Base-by-base conservation (phyloP, 2,329 filamentous ascomycete genomes). In the Leptographium galeiforme region DNA sequence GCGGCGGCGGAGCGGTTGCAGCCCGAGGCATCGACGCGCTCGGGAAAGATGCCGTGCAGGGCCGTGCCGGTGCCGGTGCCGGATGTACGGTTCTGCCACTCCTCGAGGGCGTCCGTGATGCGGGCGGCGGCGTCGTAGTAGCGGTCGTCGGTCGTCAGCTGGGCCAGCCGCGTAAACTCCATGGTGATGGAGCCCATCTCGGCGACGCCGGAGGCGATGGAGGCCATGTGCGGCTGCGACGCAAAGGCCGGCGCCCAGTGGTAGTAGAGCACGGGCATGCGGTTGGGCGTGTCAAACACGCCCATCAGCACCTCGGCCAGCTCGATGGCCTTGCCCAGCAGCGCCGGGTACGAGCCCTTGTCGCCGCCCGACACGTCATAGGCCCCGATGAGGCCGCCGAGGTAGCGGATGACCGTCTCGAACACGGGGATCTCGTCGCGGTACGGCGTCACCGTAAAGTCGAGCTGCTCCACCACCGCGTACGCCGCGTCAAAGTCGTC, bases 101-200 rank as follows among this genome's bases (percentile, higher is more conserved):
- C 78, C 57, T 89, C 79, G 32, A 96, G 75, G 8, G 83, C 84
- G 63, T 95, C 75, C 18, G 88, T 94, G 61, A 96, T 87, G 56
- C 89, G 83, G 49, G 88, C 87, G 56, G 95, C 76, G 16, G 89
- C 89, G 68, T 95, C 90, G 63, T 94, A 96, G 68, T 94, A 96
- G 64, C 84, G 89, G 60, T 84, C 69, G 56, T 91, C 74, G 54
- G 81, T 80, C 0, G 90, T 95, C 57, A 96, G 72, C 67, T 96
- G 90, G 10, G 89, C 87, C 46, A 96, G 75, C 16, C 89, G 80
- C 1, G 89, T 95, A 66, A 96, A 95, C 65, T 96, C 90, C 73
- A 96, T 76, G 10, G 84, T 84, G 57, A 96, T 71, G 12, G 87
- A 87, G 2, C 85, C 90, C 36, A 93, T 66, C 66, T 93, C 87